Evolutionary conservation across 345 rosid species (phyloP), one percentile per base, ranked within the genome.

Genomic region (Dovyalis caffra): DNA sequence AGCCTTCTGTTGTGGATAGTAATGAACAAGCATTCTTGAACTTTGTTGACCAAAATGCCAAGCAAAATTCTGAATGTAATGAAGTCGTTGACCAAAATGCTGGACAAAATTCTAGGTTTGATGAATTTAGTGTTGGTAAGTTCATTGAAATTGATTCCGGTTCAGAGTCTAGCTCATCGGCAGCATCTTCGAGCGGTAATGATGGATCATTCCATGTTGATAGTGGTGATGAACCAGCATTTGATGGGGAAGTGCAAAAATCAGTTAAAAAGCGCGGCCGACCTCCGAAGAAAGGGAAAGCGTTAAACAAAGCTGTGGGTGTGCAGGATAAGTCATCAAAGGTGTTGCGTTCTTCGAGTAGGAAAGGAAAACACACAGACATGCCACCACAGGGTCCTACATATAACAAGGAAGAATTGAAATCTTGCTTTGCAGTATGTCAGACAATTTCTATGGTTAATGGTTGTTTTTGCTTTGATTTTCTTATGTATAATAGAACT

Each of bases 31-130:
- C 23, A 3, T 79, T 76, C 58, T 65, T 75, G 62, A 66, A 28
- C 53, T 76, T 79, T 51, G 66, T 82, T n/a, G 73, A 68, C 40
- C 76, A 76, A 40, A 82, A 72, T 33, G 78, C 72, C 21, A 23
- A 65, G 40, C 74, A 65, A 3, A 53, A 60, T 16, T 15, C 38
- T 14, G 38, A 16, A 11, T 25, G 34, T 7, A 73, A 40, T 14
- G 47, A 58, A 60, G 18, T 25, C 68, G n/a, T n/a, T n/a, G 60
- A 61, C 8, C 20, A 69, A 33, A 43, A 23, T 69, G 62, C 62
- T 18, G 8, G 29, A n/a, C 62, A 23, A 57, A 57, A 57, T 23
- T 5, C 62, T 57, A 28, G 40, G 28, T 28, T 20, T 25, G 14
- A 4, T 64, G 72, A 32, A 32, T 20, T 16, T 8, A 20, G 62